These are phyloP conservation scores for Eremomyces bilateralis DNA, from an alignment of 495 filamentous ascomycete genomes.

Conservation along the genomic window DNA sequence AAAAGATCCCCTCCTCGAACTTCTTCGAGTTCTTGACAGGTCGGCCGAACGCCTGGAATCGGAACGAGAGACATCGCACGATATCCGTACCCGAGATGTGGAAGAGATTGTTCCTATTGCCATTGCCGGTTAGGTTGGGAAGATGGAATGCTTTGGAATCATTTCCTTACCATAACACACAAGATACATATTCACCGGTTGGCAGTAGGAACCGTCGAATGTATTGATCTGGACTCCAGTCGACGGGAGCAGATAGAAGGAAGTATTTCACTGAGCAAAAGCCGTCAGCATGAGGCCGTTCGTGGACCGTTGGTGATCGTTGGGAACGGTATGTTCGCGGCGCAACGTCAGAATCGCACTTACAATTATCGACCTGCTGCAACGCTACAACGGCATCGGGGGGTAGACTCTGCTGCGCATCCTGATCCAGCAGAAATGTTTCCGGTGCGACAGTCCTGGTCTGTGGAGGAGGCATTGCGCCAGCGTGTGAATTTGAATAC, in stretches of 20 bases:
- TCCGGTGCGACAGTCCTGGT: slow-evolving; percentile 40
- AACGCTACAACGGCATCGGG: slow-evolving; percentile 93
- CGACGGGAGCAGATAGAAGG: slow-evolving; percentile 92
- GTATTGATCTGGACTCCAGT: slow-evolving; percentile 93
- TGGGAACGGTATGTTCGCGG: not conserved
- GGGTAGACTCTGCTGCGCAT: slow-evolving; percentile 86
- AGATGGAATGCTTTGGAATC: not conserved
- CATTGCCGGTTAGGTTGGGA: slow-evolving; percentile 3
- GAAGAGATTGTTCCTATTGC: slow-evolving; percentile 83
- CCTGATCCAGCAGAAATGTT: slow-evolving; percentile 92
- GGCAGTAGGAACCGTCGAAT: slow-evolving; percentile 88
- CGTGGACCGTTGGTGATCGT: not conserved
- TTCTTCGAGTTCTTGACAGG: slow-evolving; percentile 99
- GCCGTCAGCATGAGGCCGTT: slow-evolving; percentile 11
- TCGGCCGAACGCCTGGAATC: slow-evolving; percentile 94
- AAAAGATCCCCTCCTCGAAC: slow-evolving; percentile 99
- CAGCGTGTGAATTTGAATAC: slow-evolving; percentile 17
- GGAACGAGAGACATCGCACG: slow-evolving; percentile 90
- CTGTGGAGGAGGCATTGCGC: slow-evolving; percentile 48
- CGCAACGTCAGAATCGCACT: slow-evolving; percentile 22
- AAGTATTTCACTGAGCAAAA: slow-evolving; percentile 79
- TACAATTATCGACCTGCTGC: slow-evolving; percentile 95
- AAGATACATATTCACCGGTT: slow-evolving; percentile 96
- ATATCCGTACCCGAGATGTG: slow-evolving; percentile 98
- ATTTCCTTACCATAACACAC: slow-evolving; percentile 60